Evolutionary conservation across 352 stramenopile species (phyloP).

Genomic region (Aphanomyces euteiches): DNA sequence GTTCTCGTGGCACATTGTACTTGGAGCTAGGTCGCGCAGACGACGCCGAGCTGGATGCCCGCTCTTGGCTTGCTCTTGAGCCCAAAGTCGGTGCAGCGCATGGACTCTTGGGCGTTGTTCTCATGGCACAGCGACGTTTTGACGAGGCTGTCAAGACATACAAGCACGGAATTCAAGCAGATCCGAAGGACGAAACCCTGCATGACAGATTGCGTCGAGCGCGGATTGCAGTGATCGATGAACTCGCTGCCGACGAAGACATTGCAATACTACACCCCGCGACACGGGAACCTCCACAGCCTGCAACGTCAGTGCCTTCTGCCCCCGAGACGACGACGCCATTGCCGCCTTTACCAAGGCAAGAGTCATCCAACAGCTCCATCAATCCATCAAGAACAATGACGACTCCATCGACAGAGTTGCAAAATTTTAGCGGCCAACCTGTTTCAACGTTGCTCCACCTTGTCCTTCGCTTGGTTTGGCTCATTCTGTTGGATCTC

Average conservation of each 20-base stretch:
- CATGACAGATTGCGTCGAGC: slow-evolving; percentile 1
- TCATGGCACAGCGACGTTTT: not conserved
- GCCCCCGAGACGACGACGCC: not conserved
- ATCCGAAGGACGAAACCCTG: not conserved
- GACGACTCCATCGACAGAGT: no score
- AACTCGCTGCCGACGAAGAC: not conserved
- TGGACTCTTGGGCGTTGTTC: not conserved
- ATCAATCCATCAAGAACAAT: no score
- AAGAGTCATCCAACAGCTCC: no score
- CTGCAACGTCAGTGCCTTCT: not conserved
- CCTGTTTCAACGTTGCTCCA: not conserved
- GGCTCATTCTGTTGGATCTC: not conserved
- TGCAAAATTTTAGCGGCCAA: not conserved
- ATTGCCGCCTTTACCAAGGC: not conserved
- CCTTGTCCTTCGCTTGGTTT: not conserved
- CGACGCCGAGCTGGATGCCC: slow-evolving; percentile 2
- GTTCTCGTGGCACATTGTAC: not conserved
- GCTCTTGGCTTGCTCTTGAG: not conserved
- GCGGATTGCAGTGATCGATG: slow-evolving; percentile 1
- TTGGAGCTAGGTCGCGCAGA: not conserved
- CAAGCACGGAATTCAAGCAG: not conserved
- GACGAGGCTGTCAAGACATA: slow-evolving; percentile 12
- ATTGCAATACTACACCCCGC: not conserved
- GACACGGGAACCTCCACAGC: no score
- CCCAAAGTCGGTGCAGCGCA: not conserved